Conservation (phyloP, 2,329 filamentous ascomycete species). For the Paramyrothecium sp. region DNA sequence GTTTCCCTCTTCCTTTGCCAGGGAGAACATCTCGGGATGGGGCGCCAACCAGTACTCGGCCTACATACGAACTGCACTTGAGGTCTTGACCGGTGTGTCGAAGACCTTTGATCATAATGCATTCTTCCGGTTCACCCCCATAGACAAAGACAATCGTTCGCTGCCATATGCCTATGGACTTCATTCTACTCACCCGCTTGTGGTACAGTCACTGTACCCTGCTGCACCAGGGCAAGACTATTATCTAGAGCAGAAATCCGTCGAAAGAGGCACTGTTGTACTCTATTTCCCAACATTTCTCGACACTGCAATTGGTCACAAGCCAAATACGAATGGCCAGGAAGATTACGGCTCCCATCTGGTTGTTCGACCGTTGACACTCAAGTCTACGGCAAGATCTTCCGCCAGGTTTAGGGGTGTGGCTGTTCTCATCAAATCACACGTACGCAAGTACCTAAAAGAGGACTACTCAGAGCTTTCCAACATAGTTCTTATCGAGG, state of each 20-base stretch:
- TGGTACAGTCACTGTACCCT: not conserved
- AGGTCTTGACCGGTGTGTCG: slow-evolving; percentile 20
- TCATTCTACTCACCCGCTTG: not conserved
- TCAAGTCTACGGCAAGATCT: no score
- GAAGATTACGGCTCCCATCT: no score
- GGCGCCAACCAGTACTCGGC: slow-evolving; percentile 22
- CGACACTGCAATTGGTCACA: no score
- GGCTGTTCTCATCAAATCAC: no score
- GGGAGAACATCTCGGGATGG: slow-evolving; percentile 13
- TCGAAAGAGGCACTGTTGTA: not conserved
- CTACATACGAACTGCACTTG: slow-evolving; percentile 19
- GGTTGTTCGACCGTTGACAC: no score
- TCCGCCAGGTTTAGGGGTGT: no score
- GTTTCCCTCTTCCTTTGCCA: slow-evolving; percentile 10
- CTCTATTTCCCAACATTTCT: no score
- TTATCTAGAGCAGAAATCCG: slow-evolving; percentile 7
- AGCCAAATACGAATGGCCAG: no score
- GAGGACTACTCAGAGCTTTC: no score
- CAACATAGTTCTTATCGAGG: no score
- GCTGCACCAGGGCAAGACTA: not conserved
- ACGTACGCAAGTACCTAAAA: no score
- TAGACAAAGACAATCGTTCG: not conserved
- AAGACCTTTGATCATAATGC: slow-evolving; percentile 3
- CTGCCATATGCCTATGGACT: not conserved
- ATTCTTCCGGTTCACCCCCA: slow-evolving; percentile 10